A percentile compares a stretch with the other conserved stretches of the same genome.
phyloP scores from a whole-genome alignment of 2,329 filamentous ascomycete genomes.

The Purpureocillium lavendulum region DNA sequence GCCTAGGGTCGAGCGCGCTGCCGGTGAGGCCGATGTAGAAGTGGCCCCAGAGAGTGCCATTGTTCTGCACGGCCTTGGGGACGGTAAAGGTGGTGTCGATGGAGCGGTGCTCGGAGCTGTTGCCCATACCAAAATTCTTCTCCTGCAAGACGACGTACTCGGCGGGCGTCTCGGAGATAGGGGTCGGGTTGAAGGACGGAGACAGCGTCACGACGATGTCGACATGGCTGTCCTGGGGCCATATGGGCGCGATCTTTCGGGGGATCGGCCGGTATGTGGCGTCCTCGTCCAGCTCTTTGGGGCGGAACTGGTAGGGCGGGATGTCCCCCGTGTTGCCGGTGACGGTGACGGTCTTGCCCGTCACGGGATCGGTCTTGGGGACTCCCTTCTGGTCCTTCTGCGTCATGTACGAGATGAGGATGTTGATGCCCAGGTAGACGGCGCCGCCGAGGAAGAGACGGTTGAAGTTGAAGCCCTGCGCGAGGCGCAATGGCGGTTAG shows the following conservation, averaged over 20 bases:
- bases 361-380: slow-evolving; percentile 36
- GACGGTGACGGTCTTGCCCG: slow-evolving; percentile 44
- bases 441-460: slow-evolving; percentile 44
- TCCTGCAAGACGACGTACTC: slow-evolving; percentile 72
- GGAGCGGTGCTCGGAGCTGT: slow-evolving; percentile 70
- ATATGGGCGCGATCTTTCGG: slow-evolving; percentile 73
- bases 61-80: slow-evolving; percentile 74
- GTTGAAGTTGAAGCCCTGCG: slow-evolving; percentile 27
- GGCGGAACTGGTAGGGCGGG: slow-evolving; percentile 57
- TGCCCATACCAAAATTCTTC: slow-evolving; percentile 68
- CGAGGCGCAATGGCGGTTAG: neutral
- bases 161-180: slow-evolving; percentile 55
- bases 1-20: slow-evolving; percentile 65
- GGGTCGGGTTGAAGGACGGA: slow-evolving; percentile 59
- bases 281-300: slow-evolving; percentile 49
- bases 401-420: slow-evolving; percentile 45
- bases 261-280: slow-evolving; percentile 59
- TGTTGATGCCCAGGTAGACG: slow-evolving; percentile 52
- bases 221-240: slow-evolving; percentile 68
- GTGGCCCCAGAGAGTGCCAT: slow-evolving; percentile 90
- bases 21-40: slow-evolving; percentile 81
- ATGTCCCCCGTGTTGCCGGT: slow-evolving; percentile 47
- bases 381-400: slow-evolving; percentile 39
- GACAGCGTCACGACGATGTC: slow-evolving; percentile 85
- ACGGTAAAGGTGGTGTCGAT: slow-evolving; percentile 71